phyloP scores from a whole-genome alignment of 768 basidiomycete species.

The Baorangia bicolor region DNA sequence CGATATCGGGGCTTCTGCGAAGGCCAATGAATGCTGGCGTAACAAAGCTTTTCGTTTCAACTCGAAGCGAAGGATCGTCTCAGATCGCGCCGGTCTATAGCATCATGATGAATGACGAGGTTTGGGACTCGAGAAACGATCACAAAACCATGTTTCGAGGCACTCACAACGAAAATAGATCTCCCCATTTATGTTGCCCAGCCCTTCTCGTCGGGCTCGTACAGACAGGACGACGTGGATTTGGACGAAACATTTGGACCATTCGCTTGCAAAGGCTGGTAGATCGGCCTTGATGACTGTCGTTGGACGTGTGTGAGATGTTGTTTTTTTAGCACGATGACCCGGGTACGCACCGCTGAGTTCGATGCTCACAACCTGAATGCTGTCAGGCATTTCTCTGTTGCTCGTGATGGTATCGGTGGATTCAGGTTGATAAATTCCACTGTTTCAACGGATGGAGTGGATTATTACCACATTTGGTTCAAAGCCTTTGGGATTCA shows the following conservation, averaged over 20 bases:
- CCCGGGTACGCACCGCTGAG: constrained; percentile 15
- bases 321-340: neutral
- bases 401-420: neutral
- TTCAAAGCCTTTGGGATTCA: constrained; percentile 8
- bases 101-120: neutral
- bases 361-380: constrained; percentile 28
- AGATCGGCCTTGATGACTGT: constrained; percentile 25
- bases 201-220: too few species aligned
- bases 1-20: constrained; percentile 11
- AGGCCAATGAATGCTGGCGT: constrained; percentile 16
- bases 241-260: constrained; percentile 26
- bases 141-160: neutral
- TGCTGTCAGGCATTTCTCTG: neutral
- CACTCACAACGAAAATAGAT: constrained; percentile 24
- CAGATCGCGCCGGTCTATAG: constrained; percentile 14
- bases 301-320: neutral
- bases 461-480: neutral
- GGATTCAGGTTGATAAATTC: too few species aligned
- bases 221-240: constrained; percentile 13
- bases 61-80: constrained; percentile 25
- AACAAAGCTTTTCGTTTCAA: constrained; percentile 21
- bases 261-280: constrained; percentile 13
- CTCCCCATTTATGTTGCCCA: too few species aligned
- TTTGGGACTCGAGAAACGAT: neutral
- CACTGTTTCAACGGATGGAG: too few species aligned